These are phyloP conservation scores for Backusella australiensis DNA, from an alignment of 192 early-diverging fungal genomes.

Conservation along the genomic window DNA sequence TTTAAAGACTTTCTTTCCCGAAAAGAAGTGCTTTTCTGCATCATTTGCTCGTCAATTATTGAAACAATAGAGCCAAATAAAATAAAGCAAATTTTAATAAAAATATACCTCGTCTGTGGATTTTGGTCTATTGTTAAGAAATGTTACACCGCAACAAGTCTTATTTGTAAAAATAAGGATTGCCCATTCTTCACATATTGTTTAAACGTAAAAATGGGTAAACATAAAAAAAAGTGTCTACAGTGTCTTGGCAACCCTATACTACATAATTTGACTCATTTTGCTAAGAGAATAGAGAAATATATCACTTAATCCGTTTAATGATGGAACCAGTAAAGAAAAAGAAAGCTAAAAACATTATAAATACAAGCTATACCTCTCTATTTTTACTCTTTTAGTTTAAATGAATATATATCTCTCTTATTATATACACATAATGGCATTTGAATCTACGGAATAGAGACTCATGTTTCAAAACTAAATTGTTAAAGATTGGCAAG, in stretches of 20 bases:
- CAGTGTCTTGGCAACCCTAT: too few relatives aligned
- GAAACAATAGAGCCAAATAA: not conserved
- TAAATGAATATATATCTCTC: too few relatives aligned
- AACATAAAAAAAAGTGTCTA: not conserved
- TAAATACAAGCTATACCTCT: too few relatives aligned
- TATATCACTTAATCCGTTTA: too few relatives aligned
- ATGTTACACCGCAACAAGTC: not conserved
- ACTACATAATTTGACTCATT: too few relatives aligned
- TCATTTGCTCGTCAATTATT: not conserved
- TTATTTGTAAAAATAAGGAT: not conserved
- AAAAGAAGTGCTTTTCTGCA: not conserved
- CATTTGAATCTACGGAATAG: too few relatives aligned
- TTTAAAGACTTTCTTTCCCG: not conserved
- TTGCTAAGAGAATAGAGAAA: too few relatives aligned
- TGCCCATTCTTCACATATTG: not conserved
- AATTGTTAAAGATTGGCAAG: not conserved
- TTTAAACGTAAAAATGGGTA: not conserved
- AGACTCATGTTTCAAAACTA: not conserved
- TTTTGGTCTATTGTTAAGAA: not conserved
- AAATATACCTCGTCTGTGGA: not conserved
- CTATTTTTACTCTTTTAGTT: too few relatives aligned
- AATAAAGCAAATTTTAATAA: not conserved
- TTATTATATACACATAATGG: too few relatives aligned
- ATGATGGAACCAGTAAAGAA: too few relatives aligned
- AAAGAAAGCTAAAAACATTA: too few relatives aligned